Base-by-base conservation (phyloP, 2,329 filamentous ascomycete genomes). In the Plectosphaerella plurivora region DNA sequence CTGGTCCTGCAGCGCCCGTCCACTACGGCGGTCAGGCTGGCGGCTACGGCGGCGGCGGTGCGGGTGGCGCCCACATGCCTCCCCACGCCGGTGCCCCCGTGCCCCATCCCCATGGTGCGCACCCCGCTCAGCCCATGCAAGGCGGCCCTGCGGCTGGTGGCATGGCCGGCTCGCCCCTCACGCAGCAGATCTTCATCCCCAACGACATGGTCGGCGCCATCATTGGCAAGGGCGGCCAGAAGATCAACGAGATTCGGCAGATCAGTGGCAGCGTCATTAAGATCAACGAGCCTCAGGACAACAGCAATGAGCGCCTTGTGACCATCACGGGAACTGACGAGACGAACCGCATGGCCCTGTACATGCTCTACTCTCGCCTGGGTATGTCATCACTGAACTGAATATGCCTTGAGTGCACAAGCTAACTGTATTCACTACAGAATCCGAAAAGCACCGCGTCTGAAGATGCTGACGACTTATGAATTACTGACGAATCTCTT, bases 121-220 rank as follows among this genome's bases (percentile, higher is more conserved):
- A 76, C 50, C 67, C 68, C 28, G 84, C 86, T 25, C 88, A 89
- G 64, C 88, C 90, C 9, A 87, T 91, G 74, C 83, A 86, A 57
- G 83, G 83, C 16, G 83, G 69, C 45, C 84, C 72, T 79, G 66
- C 69, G 5, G 74, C 71, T 12, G 70, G 72, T 22, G 64, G 59
- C 16, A 68, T 92, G 63, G 86, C 88, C 41, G 90, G 89, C 49
- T 87, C 90, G 58, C 91, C 92, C 49, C 78, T 97, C 65, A 99
- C 94, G 3, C 94, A 99, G 72, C 94, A 99, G 72, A 99, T 99
- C 60, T 99, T 89, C 74, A 99, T 99, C 63, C 94, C 94, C 53
- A 99, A 99, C 68, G 94, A 99, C 66, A 97, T 99, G 94, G 94
- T 99, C 51, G 94, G 94, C 57, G 94, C 94, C 52, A 99, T 99